These are phyloP conservation scores for Grosmannia penicillata DNA, from an alignment of 2,329 filamentous ascomycete genomes.

Conservation along the genomic window DNA sequence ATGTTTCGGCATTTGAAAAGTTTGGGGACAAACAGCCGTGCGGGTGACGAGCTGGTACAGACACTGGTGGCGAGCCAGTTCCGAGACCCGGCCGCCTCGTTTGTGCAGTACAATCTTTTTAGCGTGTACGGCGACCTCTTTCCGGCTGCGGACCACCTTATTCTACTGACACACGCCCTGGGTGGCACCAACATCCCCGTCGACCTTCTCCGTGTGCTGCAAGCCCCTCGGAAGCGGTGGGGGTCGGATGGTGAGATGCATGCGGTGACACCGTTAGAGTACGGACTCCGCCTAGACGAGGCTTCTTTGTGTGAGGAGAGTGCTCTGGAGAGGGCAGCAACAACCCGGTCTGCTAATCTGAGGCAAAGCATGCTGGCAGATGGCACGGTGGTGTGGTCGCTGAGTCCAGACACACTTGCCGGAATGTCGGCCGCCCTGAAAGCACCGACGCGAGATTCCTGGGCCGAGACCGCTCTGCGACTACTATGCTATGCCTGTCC, in stretches of 20 bases:
- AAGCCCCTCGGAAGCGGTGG: slow-evolving; percentile 14
- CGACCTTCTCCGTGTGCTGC: slow-evolving; percentile 12
- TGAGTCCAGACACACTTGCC: background rate
- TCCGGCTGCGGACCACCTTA: slow-evolving; percentile 11
- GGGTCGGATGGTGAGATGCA: slow-evolving; percentile 13
- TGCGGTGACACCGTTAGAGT: slow-evolving; percentile 10
- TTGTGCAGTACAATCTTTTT: slow-evolving; percentile 11
- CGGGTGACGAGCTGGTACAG: slow-evolving; percentile 12
- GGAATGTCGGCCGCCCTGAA: background rate
- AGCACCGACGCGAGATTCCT: slow-evolving; percentile 10
- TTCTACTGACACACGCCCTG: slow-evolving; percentile 14
- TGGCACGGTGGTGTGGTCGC: background rate
- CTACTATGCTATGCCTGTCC: slow-evolving; percentile 17
- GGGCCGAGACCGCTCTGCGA: slow-evolving; percentile 11
- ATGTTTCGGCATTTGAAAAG: slow-evolving; percentile 15
- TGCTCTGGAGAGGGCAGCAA: slow-evolving; percentile 8
- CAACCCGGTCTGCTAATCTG: no score
- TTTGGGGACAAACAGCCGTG: slow-evolving; percentile 8
- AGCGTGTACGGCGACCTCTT: slow-evolving; percentile 15
- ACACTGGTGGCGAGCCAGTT: slow-evolving; percentile 11
- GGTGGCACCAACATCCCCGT: slow-evolving; percentile 10
- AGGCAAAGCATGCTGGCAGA: background rate
- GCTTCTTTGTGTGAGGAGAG: slow-evolving; percentile 11
- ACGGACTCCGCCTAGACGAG: slow-evolving; percentile 12
- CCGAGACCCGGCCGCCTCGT: slow-evolving; percentile 6